Percentiles rank a stretch among this genome's conserved stretches.
Conservation (phyloP, 495 filamentous ascomycete species). For the Aspergillus steynii region DNA sequence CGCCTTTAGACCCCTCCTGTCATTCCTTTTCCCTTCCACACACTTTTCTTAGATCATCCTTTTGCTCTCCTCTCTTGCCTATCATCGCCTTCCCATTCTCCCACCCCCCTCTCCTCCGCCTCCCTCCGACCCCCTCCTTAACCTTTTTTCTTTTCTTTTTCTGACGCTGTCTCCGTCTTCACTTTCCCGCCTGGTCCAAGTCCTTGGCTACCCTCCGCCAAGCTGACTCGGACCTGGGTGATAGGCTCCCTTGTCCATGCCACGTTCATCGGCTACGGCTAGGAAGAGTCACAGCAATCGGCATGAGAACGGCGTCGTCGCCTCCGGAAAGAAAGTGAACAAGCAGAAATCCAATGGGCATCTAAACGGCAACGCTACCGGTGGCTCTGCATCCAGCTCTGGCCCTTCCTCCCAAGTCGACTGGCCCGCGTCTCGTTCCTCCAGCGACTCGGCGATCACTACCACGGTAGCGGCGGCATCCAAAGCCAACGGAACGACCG, state of each 20-base stretch:
- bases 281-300: constrained; percentile 66
- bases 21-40: constrained; percentile 19
- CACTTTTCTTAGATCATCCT: constrained; percentile 21
- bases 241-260: constrained; percentile 60
- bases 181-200: constrained; percentile 47
- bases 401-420: constrained; percentile 47
- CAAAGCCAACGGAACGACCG: constrained; percentile 29
- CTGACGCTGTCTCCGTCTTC: constrained; percentile 24
- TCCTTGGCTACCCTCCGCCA: constrained; percentile 54
- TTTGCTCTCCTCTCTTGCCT: constrained; percentile 16
- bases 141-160: constrained; percentile 14
- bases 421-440: constrained; percentile 41
- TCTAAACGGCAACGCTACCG: constrained; percentile 56
- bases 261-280: constrained; percentile 70
- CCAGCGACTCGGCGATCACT: constrained; percentile 40
- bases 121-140: constrained; percentile 6
- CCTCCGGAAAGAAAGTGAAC: constrained; percentile 77
- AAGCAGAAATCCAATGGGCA: constrained; percentile 66
- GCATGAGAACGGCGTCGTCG: constrained; percentile 85
- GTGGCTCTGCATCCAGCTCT: constrained; percentile 44
- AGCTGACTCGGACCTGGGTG: constrained; percentile 55
- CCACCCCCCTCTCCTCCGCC: constrained; percentile 18
- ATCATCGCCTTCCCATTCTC: constrained; percentile 20
- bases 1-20: constrained; percentile 11
- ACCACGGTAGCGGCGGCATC: constrained; percentile 41